Evolutionary conservation across 345 rosid species (phyloP).

Genomic region (thale cress (Arabidopsis thaliana)): DNA sequence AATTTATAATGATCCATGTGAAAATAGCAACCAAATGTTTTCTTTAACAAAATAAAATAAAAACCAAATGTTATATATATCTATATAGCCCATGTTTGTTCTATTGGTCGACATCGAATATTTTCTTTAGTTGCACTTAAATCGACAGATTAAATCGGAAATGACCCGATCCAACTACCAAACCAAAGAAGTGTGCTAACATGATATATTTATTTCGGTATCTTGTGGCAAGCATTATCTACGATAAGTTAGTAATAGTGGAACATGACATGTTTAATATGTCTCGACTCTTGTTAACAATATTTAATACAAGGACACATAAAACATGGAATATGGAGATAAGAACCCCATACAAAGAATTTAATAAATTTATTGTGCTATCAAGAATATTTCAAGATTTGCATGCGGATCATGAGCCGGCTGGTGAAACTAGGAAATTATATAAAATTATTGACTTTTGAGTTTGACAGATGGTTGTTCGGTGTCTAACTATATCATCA

Average conservation of each 20-base stretch:
- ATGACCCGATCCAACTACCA: slow-evolving; percentile 36
- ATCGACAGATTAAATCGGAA: slow-evolving; percentile 20
- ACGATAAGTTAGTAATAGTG: slow-evolving; percentile 32
- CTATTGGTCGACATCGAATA: slow-evolving; percentile 24
- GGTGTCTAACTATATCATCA: background rate
- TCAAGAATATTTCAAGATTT: background rate
- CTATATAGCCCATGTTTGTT: background rate
- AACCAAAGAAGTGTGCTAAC: background rate
- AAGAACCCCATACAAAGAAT: background rate
- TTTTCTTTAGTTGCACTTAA: slow-evolving; percentile 24
- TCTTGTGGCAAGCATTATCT: slow-evolving; percentile 43
- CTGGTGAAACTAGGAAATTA: slow-evolving; percentile 32
- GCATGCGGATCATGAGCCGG: slow-evolving; percentile 45
- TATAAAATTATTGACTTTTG: slow-evolving; percentile 21
- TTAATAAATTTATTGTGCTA: background rate
- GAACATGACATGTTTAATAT: slow-evolving; percentile 41
- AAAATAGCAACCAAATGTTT: background rate
- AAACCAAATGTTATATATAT: background rate
- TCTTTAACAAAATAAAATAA: too few relatives aligned
- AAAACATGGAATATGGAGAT: slow-evolving; percentile 10
- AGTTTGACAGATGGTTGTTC: slow-evolving; percentile 34
- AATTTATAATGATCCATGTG: slow-evolving; percentile 10
- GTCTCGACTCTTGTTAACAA: slow-evolving; percentile 16
- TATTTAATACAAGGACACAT: background rate
- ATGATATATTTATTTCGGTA: slow-evolving; percentile 17